A percentile compares a stretch with the other conserved stretches of the same genome.
Conservation (phyloP, 2,329 filamentous ascomycete species). For the Penicillium freii region DNA sequence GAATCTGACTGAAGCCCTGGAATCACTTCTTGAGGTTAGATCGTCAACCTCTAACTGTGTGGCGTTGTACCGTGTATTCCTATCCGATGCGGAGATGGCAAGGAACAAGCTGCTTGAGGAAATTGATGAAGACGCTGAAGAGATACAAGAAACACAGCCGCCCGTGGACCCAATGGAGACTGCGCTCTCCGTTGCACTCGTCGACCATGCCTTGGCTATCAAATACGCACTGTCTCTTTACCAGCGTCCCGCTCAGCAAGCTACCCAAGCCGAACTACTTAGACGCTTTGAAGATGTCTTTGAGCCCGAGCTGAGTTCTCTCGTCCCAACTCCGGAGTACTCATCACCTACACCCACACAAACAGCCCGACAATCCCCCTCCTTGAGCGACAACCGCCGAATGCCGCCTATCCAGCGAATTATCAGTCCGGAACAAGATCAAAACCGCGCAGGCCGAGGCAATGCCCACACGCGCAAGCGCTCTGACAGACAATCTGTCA, state of each 20-base stretch:
- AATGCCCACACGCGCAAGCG: constrained; percentile 33
- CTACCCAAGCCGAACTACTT: constrained; percentile 40
- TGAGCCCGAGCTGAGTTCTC: constrained; percentile 63
- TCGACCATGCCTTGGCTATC: constrained; percentile 86
- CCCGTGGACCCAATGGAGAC: constrained; percentile 62
- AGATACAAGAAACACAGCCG: constrained; percentile 51
- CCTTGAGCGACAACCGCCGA: constrained; percentile 27
- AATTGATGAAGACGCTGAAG: constrained; percentile 48
- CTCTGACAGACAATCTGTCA: constrained; percentile 39
- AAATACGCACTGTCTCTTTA: constrained; percentile 75
- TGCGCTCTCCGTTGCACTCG: constrained; percentile 77
- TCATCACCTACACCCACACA: constrained; percentile 39
- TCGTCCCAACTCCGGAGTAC: constrained; percentile 48
- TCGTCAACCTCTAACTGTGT: constrained; percentile 73
- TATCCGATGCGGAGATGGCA: constrained; percentile 53
- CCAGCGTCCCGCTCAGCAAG: constrained; percentile 57
- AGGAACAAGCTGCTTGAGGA: constrained; percentile 43
- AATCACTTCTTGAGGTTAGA: constrained; percentile 74
- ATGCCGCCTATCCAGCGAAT: constrained; percentile 28
- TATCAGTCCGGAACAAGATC: constrained; percentile 38
- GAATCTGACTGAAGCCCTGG: constrained; percentile 71
- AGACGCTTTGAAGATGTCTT: constrained; percentile 46
- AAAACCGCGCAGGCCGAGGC: constrained; percentile 33
- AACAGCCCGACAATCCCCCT: constrained; percentile 40
- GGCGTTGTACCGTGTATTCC: constrained; percentile 70